A percentile compares a stretch with the other conserved stretches of the same genome.
Conservation (phyloP, 192 early-diverging fungal genomes). For the Kickxella alabastrina region DNA sequence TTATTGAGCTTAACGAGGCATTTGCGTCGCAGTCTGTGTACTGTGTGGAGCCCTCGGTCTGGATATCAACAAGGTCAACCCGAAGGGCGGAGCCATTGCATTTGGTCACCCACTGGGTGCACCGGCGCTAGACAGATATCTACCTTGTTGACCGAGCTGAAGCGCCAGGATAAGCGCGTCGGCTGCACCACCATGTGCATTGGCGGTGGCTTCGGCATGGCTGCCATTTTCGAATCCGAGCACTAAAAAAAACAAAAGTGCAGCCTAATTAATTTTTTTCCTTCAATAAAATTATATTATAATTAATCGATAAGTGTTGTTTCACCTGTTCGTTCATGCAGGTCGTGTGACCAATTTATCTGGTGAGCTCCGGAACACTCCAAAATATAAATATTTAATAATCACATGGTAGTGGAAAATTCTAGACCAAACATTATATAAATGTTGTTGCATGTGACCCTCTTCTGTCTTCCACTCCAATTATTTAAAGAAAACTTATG, state of each 20-base stretch:
- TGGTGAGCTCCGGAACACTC: too few species aligned
- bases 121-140: conserved; percentile 97
- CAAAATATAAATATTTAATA: too few species aligned
- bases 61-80: conserved; percentile 89
- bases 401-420: neutral
- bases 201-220: conserved; percentile 88
- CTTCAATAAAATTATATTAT: too few species aligned
- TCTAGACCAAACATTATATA: neutral
- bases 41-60: conserved; percentile 83
- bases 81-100: conserved; percentile 97
- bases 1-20: conserved; percentile 96
- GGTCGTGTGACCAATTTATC: too few species aligned
- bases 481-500: too few species aligned
- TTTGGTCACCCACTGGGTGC: conserved; percentile 93
- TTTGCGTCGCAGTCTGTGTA: conserved; percentile 97
- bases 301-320: too few species aligned
- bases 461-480: too few species aligned
- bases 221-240: conserved; percentile 79
- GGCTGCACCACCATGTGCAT: conserved; percentile 92
- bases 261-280: neutral
- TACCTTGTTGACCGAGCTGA: conserved; percentile 89
- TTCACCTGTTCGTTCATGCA: too few species aligned
- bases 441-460: neutral
- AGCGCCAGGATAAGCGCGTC: conserved; percentile 77
- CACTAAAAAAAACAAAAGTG: conserved; percentile 21